phyloP scores from a whole-genome alignment of 257 asterid genomes.

The Prunella vulgaris region DNA sequence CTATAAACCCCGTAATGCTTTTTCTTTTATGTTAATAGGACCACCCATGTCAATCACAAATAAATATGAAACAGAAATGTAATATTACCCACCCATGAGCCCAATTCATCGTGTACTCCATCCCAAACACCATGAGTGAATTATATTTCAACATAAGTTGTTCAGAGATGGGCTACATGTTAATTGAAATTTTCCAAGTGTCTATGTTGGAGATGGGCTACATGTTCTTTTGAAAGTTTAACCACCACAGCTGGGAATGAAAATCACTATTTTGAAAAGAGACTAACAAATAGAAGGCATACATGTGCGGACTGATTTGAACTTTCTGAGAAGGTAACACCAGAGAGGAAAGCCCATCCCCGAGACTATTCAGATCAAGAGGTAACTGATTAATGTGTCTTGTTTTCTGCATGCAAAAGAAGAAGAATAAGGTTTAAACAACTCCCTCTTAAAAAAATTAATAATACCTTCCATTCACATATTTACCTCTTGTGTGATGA shows the following conservation, averaged over 20 bases:
- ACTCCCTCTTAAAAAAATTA: background rate
- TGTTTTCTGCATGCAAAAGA: conserved; percentile 51
- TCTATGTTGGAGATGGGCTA: background rate
- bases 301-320: conserved; percentile 79
- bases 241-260: conserved; percentile 5
- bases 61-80: background rate
- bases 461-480: conserved; percentile 8
- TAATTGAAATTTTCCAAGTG: background rate
- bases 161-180: too few species aligned
- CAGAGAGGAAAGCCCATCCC: conserved; percentile 76
- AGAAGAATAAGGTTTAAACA: conserved; percentile 1
- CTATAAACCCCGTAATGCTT: background rate
- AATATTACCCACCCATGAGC: background rate
- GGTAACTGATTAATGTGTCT: conserved; percentile 61
- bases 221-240: background rate
- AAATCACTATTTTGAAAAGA: conserved; percentile 9
- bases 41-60: background rate
- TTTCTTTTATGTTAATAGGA: background rate
- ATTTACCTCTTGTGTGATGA: conserved; percentile 88
- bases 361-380: conserved; percentile 68
- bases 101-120: background rate
- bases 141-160: background rate
- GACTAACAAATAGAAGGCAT: conserved; percentile 28
- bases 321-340: conserved; percentile 78
- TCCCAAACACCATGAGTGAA: background rate